These are phyloP conservation scores for Wickerhamiella australiensis DNA, from an alignment of 805 yeast species.

Conservation along the genomic window DNA sequence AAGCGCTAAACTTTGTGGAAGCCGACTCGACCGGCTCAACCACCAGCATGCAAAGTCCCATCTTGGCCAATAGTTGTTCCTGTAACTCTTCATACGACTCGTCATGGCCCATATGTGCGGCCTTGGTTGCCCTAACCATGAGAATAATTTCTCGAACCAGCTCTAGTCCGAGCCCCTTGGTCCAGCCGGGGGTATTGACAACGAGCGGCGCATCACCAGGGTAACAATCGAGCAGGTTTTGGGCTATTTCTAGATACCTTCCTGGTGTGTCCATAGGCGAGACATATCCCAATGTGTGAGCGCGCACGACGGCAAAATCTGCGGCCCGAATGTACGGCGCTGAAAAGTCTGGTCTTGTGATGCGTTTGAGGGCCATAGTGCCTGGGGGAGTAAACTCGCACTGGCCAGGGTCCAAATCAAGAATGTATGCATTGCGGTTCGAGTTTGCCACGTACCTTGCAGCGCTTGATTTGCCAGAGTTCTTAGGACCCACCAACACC, in stretches of 20 bases:
- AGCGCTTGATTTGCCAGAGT: slow-evolving; percentile 73
- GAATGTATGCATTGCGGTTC: slow-evolving; percentile 32
- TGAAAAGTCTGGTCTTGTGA: slow-evolving; percentile 30
- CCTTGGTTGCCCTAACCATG: slow-evolving; percentile 40
- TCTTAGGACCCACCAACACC: slow-evolving; percentile 52
- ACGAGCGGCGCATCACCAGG: slow-evolving; percentile 32
- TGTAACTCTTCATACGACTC: slow-evolving; percentile 21
- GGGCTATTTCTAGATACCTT: slow-evolving; percentile 37
- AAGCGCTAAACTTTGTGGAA: slow-evolving; percentile 15
- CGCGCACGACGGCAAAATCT: slow-evolving; percentile 18
- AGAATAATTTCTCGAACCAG: slow-evolving; percentile 38
- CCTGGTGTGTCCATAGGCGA: slow-evolving; percentile 59
- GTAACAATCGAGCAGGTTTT: slow-evolving; percentile 32
- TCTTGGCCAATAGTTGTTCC: slow-evolving; percentile 16
- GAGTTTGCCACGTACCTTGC: slow-evolving; percentile 32
- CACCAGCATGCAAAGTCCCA: background rate
- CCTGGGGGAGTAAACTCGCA: slow-evolving; percentile 68
- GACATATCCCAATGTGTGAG: slow-evolving; percentile 47
- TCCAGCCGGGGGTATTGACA: slow-evolving; percentile 83
- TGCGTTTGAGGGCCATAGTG: slow-evolving; percentile 43
- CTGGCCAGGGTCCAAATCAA: slow-evolving; percentile 87
- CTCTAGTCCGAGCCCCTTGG: slow-evolving; percentile 72
- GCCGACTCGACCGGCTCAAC: background rate
- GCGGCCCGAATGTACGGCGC: slow-evolving; percentile 28
- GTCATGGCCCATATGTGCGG: slow-evolving; percentile 43